Conservation (phyloP, 306 rosid species). For the Benincasa hispida region DNA sequence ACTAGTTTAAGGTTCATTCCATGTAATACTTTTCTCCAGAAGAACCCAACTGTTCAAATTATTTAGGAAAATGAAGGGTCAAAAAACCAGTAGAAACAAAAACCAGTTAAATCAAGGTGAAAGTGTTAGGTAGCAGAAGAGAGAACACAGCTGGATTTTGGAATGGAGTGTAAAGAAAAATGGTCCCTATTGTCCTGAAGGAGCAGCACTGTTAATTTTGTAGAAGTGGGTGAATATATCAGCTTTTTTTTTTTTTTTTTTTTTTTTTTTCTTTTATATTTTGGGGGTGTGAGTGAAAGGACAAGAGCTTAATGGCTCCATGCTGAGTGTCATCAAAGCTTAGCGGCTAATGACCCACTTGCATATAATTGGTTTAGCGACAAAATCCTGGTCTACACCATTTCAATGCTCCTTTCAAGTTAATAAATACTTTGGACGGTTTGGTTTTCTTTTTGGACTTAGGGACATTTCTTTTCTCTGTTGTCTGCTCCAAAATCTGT, state of each 20-base stretch:
- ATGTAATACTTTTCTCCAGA: background rate
- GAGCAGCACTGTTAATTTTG: background rate
- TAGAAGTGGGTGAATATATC: background rate
- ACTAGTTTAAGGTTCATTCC: background rate
- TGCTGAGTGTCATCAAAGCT: background rate
- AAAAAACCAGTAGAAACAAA: background rate
- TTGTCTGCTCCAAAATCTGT: background rate
- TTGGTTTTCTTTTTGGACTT: background rate
- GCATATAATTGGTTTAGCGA: conserved; percentile 2
- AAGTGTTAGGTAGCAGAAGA: conserved; percentile 6
- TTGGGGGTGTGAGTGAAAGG: background rate
- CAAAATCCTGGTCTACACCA: conserved; percentile 8
- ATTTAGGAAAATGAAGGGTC: background rate
- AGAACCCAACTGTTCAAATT: too few species aligned
- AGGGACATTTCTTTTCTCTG: background rate
- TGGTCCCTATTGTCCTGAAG: background rate
- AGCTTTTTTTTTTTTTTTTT: too few species aligned
- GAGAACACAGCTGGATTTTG: conserved; percentile 5
- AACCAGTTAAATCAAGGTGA: background rate
- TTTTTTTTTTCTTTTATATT: too few species aligned
- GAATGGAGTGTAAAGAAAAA: background rate
- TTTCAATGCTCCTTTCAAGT: background rate
- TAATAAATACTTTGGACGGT: background rate
- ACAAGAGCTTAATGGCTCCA: background rate
- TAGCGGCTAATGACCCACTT: background rate